Conservation (phyloP, 139 green algal species). For the Ettlia oleoabundans region DNA sequence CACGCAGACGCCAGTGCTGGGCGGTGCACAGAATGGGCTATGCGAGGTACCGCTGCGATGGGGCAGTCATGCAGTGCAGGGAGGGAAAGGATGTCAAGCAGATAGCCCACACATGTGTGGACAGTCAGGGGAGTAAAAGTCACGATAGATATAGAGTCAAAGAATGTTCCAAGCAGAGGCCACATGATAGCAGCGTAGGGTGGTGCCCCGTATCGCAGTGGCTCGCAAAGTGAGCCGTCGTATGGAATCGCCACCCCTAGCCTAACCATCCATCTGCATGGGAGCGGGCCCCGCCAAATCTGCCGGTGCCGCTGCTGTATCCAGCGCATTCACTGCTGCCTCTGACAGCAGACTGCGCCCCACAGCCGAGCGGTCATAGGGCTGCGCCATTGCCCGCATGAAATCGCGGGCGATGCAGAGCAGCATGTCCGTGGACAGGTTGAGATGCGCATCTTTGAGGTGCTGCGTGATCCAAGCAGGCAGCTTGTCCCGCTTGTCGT, state of each 20-base stretch:
- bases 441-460: slow-evolving; percentile 92
- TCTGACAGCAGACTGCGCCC: slow-evolving; percentile 80
- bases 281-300: not conserved
- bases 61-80: no score
- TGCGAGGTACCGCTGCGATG: no score
- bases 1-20: no score
- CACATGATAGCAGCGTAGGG: no score
- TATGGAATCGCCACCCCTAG: not conserved
- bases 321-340: slow-evolving; percentile 71
- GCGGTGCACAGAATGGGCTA: no score
- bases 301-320: slow-evolving; percentile 16
- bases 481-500: slow-evolving; percentile 98
- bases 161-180: no score
- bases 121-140: no score
- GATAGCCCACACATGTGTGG: no score
- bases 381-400: slow-evolving; percentile 94
- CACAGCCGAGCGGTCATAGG: slow-evolving; percentile 68
- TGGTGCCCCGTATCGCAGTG: no score
- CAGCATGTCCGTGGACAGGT: slow-evolving; percentile 97
- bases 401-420: slow-evolving; percentile 90
- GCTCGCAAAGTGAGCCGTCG: not conserved
- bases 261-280: not conserved
- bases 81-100: no score
- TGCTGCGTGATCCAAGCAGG: slow-evolving; percentile 93
- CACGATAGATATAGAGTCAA: no score